phyloP scores from a whole-genome alignment of 257 asterid genomes.

The Verbena officinalis region DNA sequence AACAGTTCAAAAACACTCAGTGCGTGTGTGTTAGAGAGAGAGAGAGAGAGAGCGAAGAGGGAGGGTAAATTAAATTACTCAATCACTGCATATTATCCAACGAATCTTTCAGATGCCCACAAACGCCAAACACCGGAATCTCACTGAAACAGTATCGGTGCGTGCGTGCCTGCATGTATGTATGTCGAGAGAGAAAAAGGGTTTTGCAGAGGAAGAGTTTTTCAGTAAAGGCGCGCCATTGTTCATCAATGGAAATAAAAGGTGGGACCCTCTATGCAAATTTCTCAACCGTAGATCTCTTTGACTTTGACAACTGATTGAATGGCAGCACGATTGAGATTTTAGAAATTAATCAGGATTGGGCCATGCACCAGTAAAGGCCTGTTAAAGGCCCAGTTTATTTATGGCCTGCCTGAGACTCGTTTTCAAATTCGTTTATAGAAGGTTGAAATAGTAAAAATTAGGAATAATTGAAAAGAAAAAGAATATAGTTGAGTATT shows the following conservation, averaged over 20 bases:
- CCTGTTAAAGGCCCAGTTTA: neutral
- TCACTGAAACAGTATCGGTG: neutral
- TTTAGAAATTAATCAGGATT: neutral
- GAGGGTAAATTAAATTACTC: neutral
- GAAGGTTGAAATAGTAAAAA: no score
- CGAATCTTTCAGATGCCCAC: neutral
- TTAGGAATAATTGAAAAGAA: no score
- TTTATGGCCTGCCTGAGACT: no score
- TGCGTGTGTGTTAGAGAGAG: neutral
- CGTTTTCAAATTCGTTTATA: no score
- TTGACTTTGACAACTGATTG: neutral
- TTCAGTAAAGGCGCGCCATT: slow-evolving; percentile 23
- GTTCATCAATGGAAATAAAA: slow-evolving; percentile 16
- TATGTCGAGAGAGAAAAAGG: neutral
- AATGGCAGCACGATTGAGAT: neutral
- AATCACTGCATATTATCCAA: slow-evolving; percentile 5
- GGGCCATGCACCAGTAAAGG: neutral
- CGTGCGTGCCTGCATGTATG: neutral
- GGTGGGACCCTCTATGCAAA: neutral
- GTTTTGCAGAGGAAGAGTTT: neutral
- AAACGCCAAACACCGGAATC: neutral
- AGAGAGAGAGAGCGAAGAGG: neutral
- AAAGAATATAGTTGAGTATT: no score
- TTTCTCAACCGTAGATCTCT: slow-evolving; percentile 14
- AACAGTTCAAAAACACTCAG: neutral